phyloP scores from a whole-genome alignment of 768 basidiomycete species.

The Rhodocollybia butyracea region DNA sequence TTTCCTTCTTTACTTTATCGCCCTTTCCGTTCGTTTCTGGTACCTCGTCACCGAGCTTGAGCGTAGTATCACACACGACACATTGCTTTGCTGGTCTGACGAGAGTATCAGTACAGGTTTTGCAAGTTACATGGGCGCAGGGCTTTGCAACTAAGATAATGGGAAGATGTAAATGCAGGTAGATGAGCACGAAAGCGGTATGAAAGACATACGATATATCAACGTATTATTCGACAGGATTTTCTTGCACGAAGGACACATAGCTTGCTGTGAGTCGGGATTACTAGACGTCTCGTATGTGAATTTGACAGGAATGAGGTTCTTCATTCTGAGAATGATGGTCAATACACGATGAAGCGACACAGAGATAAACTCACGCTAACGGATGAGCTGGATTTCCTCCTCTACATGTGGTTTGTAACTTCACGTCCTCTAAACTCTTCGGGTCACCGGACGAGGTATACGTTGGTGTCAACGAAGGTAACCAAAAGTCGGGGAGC shows the following conservation, averaged over 20 bases:
- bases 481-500: conserved; percentile 97
- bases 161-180: neutral
- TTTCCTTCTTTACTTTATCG: neutral
- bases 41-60: conserved; percentile 24
- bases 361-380: conserved; percentile 45
- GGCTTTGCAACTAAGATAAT: conserved; percentile 65
- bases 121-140: conserved; percentile 91
- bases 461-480: conserved; percentile 85
- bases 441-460: conserved; percentile 56
- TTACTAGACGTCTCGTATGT: conserved; percentile 44
- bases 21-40: neutral
- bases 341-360: conserved; percentile 3
- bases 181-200: neutral
- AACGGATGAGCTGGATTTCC: conserved; percentile 76
- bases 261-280: conserved; percentile 46
- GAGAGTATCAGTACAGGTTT: conserved; percentile 86
- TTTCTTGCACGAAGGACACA: conserved; percentile 89
- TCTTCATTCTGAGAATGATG: conserved; percentile 61
- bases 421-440: conserved; percentile 75
- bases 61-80: conserved; percentile 72
- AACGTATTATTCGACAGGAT: conserved; percentile 74
- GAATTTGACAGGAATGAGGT: conserved; percentile 79
- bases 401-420: conserved; percentile 87
- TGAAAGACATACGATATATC: conserved; percentile 54
- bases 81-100: conserved; percentile 79